Percentiles rank a stretch among this genome's conserved stretches.
Conservation (phyloP, 2,329 filamentous ascomycete genomes). For the Calonectria hawksworthii region DNA sequence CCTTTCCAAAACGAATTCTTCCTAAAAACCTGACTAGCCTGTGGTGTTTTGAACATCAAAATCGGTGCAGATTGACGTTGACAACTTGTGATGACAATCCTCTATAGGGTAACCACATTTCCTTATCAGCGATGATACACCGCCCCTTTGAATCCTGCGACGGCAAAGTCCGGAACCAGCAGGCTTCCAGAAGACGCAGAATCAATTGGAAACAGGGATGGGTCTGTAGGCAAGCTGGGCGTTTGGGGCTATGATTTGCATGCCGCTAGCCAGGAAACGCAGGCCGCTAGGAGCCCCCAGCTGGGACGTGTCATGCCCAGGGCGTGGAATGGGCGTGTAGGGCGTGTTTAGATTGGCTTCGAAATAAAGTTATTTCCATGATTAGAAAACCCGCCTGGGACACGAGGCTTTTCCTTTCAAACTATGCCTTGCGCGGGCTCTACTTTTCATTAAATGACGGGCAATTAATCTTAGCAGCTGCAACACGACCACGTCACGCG, state of each 20-base stretch:
- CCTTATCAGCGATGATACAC: background rate
- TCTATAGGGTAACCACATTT: conserved; percentile 3
- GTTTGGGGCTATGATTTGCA: conserved; percentile 2
- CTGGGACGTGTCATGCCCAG: background rate
- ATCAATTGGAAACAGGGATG: conserved; percentile 13
- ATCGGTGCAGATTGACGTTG: background rate
- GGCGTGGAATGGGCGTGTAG: background rate
- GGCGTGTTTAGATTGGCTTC: conserved; percentile 12
- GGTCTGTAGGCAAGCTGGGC: background rate
- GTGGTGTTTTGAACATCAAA: background rate
- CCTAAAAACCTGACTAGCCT: background rate
- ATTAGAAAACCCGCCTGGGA: background rate
- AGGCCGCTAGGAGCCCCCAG: background rate
- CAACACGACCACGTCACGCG: background rate
- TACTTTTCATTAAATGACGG: background rate
- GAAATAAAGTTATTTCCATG: background rate
- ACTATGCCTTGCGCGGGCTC: background rate
- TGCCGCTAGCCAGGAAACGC: conserved; percentile 4
- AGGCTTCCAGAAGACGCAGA: conserved; percentile 5
- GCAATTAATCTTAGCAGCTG: background rate
- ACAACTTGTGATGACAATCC: background rate
- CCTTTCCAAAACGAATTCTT: background rate
- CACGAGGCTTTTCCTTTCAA: background rate
- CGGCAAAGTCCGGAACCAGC: conserved; percentile 18
- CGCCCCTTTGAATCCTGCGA: background rate